Evolutionary conservation across 2,329 filamentous ascomycete species (phyloP), one percentile per base, ranked within the genome.

Genomic region (Fusarium tuaranense): DNA sequence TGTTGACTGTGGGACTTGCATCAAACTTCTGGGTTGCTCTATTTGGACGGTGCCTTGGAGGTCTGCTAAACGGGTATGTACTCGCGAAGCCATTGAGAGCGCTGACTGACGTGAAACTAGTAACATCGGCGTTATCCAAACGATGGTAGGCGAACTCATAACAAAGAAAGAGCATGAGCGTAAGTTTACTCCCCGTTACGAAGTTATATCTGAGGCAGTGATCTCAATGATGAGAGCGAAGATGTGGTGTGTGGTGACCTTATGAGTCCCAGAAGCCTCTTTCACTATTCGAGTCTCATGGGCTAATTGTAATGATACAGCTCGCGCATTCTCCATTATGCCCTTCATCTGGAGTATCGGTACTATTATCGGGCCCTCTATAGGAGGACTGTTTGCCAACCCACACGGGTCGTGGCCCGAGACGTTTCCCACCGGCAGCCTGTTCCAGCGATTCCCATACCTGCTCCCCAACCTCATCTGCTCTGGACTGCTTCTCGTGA

Each of bases 281-380:
- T 46, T 22, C 20, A 22, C 20, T 20, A 46, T 8, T 34, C 5
- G 41, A 46, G 41, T 64, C 27, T 18, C 34, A 14, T 46, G 34
- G 8, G 41, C 69, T 75, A 60, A 69, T 48, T 41, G 27, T 39
- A 61, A 32, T 34, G 63, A 38, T 5, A 71, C 77, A 94, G 93
- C 95, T 68, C 91, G 93, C 71, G 95, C 95, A 32, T 98, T 95
- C 82, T 92, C 95, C 3, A 90, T 98, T 53, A 97, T 98, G 94
- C 95, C 95, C 1, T 98, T 98, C 80, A 93, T 98, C 9, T 98
- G 95, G 95, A 93, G 90, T 57, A 92, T 98, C 63, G 95, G 95
- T 27, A 97, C 94, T 12, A 97, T 98, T 73, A 88, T 97, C 63
- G 95, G 95, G 0, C 94, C 95, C 72, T 94, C 93, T 7, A 95